Evolutionary conservation across 2,329 filamentous ascomycete genomes (phyloP).

Genomic region (Trichoderma citrinoviride): DNA sequence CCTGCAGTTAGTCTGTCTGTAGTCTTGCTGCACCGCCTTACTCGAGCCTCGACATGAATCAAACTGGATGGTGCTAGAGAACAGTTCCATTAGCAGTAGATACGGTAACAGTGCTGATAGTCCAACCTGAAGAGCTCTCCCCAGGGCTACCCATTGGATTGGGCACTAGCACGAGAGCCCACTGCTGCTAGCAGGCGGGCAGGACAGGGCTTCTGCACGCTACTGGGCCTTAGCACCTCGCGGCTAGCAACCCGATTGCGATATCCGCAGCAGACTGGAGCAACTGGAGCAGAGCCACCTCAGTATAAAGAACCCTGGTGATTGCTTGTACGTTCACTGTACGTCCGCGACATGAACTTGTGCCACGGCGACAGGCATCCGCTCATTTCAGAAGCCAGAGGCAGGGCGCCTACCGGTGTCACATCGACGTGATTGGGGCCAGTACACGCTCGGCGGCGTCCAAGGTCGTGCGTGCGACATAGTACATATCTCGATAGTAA

Average conservation of each 20-base stretch:
- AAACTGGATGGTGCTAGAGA: too few species aligned
- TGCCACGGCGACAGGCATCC: background rate
- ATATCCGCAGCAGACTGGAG: slow-evolving; percentile 6
- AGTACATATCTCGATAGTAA: too few species aligned
- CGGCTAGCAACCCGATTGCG: slow-evolving; percentile 15
- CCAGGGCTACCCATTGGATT: background rate
- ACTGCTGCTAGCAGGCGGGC: background rate
- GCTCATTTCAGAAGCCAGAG: background rate
- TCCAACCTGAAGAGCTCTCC: too few species aligned
- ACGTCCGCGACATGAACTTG: background rate
- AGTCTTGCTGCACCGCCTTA: too few species aligned
- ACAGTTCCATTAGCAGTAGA: too few species aligned
- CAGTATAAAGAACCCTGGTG: too few species aligned
- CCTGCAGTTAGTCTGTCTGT: too few species aligned
- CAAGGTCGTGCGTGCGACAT: background rate
- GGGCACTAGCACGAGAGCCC: background rate
- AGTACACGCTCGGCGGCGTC: background rate
- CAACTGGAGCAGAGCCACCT: too few species aligned
- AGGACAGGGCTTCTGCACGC: background rate
- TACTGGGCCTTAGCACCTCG: slow-evolving; percentile 13
- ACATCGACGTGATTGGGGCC: background rate
- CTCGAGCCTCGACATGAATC: too few species aligned
- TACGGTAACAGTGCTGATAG: too few species aligned
- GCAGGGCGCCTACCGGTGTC: background rate
- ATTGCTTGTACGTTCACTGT: too few species aligned